Evolutionary conservation across 2,329 filamentous ascomycete species (phyloP).

Genomic region (Fonsecaea pugnacius): DNA sequence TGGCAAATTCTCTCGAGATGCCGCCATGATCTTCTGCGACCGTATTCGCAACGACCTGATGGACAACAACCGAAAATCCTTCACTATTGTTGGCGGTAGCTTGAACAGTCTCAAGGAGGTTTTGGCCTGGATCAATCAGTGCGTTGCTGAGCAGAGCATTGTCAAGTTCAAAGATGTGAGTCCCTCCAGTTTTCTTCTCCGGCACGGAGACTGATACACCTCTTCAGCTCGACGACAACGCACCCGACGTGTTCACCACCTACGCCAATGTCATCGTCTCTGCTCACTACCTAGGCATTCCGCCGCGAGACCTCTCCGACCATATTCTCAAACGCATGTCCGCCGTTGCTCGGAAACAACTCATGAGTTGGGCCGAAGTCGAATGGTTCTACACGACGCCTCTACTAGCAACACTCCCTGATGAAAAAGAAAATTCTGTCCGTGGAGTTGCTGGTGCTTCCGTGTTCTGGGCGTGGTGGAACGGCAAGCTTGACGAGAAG

Average conservation of each 20-base stretch:
- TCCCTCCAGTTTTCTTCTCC: not conserved
- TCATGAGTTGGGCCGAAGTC: slow-evolving; percentile 33
- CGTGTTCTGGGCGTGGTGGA: slow-evolving; percentile 34
- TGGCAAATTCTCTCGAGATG: slow-evolving; percentile 28
- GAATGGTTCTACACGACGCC: slow-evolving; percentile 31
- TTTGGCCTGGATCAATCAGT: slow-evolving; percentile 31
- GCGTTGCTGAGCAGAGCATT: slow-evolving; percentile 24
- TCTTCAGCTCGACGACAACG: slow-evolving; percentile 26
- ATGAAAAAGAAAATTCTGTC: slow-evolving; percentile 20
- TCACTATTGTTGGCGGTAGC: slow-evolving; percentile 30
- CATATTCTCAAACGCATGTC: slow-evolving; percentile 29
- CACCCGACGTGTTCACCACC: slow-evolving; percentile 21
- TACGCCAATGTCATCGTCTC: slow-evolving; percentile 31
- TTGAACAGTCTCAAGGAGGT: slow-evolving; percentile 25
- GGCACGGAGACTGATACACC: not conserved
- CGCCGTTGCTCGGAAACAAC: slow-evolving; percentile 25
- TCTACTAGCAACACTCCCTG: slow-evolving; percentile 10
- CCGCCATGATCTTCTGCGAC: slow-evolving; percentile 34
- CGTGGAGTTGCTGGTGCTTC: slow-evolving; percentile 29
- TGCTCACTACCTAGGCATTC: slow-evolving; percentile 29
- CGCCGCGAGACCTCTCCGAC: slow-evolving; percentile 29
- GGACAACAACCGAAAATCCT: slow-evolving; percentile 33
- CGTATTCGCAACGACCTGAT: slow-evolving; percentile 30
- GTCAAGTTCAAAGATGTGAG: slow-evolving; percentile 29
- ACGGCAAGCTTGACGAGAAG: slow-evolving; percentile 25